phyloP scores from a whole-genome alignment of 2,329 filamentous ascomycete species.

The Ophiosphaerella narmari region DNA sequence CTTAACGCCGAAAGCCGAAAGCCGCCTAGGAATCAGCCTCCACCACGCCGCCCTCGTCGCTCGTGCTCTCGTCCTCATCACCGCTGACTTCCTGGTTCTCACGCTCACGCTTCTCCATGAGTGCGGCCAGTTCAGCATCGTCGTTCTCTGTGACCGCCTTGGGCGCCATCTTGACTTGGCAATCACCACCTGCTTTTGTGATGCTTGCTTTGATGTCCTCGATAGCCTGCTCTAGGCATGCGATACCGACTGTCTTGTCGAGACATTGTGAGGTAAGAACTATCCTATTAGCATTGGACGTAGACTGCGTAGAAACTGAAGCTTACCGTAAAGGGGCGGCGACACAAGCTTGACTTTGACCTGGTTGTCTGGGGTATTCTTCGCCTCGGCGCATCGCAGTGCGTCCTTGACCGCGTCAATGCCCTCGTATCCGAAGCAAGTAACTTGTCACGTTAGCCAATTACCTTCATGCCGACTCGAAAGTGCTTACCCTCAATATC shows the following conservation, averaged over 20 bases:
- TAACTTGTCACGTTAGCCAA: conserved; percentile 32
- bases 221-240: conserved; percentile 85
- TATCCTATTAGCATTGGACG: conserved; percentile 21
- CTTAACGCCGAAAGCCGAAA: conserved; percentile 32
- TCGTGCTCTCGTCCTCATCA: conserved; percentile 94
- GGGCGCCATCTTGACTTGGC: conserved; percentile 95
- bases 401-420: conserved; percentile 98
- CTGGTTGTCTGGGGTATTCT: conserved; percentile 89
- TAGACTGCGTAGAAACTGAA: not conserved
- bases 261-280: conserved; percentile 94
- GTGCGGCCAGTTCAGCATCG: conserved; percentile 91
- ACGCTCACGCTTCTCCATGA: conserved; percentile 98
- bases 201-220: conserved; percentile 84
- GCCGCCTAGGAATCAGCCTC: conserved; percentile 40
- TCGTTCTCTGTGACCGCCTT: conserved; percentile 99
- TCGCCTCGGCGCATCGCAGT: conserved; percentile 85
- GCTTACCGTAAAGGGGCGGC: conserved; percentile 76
- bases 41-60: conserved; percentile 73
- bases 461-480: conserved; percentile 55
- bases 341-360: conserved; percentile 99
- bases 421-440: conserved; percentile 79
- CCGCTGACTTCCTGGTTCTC: conserved; percentile 98
- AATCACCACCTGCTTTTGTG: conserved; percentile 74
- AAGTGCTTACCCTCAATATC: conserved; percentile 83
- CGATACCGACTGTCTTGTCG: conserved; percentile 87